Evolutionary conservation across 2,329 filamentous ascomycete species (phyloP).

Genomic region (Calonectria pseudoturangicola): DNA sequence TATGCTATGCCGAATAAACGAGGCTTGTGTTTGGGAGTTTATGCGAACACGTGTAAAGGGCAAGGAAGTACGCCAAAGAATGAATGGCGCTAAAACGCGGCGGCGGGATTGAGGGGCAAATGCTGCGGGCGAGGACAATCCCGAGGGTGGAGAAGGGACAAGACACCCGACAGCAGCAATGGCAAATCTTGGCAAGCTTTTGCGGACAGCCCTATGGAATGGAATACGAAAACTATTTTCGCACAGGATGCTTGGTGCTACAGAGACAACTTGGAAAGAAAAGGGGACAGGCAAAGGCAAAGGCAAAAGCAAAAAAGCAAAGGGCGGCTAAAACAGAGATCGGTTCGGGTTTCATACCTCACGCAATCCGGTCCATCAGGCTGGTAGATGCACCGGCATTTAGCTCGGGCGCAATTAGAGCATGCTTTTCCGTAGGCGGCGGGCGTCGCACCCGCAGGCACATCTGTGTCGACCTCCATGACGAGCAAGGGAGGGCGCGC

Average conservation of each 20-base stretch:
- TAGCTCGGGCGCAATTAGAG: slow-evolving; percentile 23
- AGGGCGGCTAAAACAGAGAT: background rate
- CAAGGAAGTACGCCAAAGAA: background rate
- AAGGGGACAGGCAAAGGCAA: background rate
- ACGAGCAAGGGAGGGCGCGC: background rate
- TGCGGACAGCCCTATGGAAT: background rate
- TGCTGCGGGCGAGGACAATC: background rate
- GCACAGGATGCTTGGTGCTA: background rate
- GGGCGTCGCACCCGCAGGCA: background rate
- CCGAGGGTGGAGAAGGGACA: background rate
- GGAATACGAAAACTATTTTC: background rate
- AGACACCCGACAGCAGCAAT: background rate
- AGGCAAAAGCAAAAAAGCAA: too few relatives aligned
- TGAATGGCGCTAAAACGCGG: background rate
- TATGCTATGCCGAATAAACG: background rate
- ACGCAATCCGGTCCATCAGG: slow-evolving; percentile 11
- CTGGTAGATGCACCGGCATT: slow-evolving; percentile 23
- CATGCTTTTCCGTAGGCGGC: slow-evolving; percentile 16
- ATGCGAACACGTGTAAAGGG: background rate
- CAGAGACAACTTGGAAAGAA: background rate
- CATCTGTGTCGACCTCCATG: slow-evolving; percentile 1
- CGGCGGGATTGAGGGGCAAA: background rate
- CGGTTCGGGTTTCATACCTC: background rate
- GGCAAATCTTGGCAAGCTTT: background rate
- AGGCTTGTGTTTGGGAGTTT: background rate